These are phyloP conservation scores for Imleria badia DNA, from an alignment of 768 basidiomycete species.

Conservation along the genomic window DNA sequence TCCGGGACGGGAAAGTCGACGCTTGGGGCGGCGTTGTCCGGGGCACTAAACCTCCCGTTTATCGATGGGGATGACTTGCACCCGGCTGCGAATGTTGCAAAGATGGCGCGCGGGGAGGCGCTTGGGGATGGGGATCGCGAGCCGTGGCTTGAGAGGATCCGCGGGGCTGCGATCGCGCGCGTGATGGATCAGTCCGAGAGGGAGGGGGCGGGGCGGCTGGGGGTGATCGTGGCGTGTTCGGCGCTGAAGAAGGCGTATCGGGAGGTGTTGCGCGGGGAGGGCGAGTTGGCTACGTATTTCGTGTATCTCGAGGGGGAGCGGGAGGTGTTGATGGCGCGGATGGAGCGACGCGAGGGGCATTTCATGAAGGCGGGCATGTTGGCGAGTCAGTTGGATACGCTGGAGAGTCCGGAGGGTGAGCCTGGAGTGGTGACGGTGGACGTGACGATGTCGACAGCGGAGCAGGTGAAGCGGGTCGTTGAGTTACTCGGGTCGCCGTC, in stretches of 20 bases:
- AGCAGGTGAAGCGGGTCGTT: slow-evolving; percentile 50
- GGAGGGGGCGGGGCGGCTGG: slow-evolving; percentile 23
- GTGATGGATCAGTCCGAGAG: slow-evolving; percentile 4
- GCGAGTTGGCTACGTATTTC: slow-evolving; percentile 63
- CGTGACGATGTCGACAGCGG: slow-evolving; percentile 52
- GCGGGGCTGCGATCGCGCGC: slow-evolving; percentile 50
- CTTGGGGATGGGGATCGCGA: slow-evolving; percentile 79
- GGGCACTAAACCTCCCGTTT: slow-evolving; percentile 65
- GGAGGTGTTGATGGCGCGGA: slow-evolving; percentile 58
- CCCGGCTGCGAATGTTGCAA: slow-evolving; percentile 75
- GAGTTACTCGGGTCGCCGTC: not conserved
- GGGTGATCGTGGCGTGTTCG: slow-evolving; percentile 86
- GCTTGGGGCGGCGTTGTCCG: slow-evolving; percentile 62
- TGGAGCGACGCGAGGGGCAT: slow-evolving; percentile 65
- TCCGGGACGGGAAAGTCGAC: slow-evolving; percentile 75
- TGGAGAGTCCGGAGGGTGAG: slow-evolving; percentile 72
- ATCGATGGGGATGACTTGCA: slow-evolving; percentile 91
- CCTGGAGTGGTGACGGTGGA: slow-evolving; percentile 63
- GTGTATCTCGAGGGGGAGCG: slow-evolving; percentile 71
- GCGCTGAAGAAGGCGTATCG: slow-evolving; percentile 82
- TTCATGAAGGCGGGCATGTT: slow-evolving; percentile 86
- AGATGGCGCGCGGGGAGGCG: slow-evolving; percentile 79
- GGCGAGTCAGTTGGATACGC: slow-evolving; percentile 68
- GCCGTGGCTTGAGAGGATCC: slow-evolving; percentile 82
- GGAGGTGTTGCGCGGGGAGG: slow-evolving; percentile 63